Percentiles rank a stretch among this genome's conserved stretches.
Conservation (phyloP, 805 yeast genomes). For the Saccharomycopsis synnaedendra region DNA sequence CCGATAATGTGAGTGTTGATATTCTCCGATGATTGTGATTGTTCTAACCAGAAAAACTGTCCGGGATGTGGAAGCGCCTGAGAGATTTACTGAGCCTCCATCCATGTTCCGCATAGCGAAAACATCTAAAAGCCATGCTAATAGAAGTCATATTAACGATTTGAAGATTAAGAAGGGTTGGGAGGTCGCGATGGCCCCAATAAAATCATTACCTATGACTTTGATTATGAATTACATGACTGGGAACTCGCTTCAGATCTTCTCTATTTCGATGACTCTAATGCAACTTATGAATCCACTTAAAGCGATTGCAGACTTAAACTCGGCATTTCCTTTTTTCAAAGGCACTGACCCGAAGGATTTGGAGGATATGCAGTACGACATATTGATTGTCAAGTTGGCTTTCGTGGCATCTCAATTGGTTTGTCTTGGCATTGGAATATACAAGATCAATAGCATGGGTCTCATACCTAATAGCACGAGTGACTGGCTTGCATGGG, state of each 20-base stretch:
- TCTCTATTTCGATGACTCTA: constrained; percentile 82
- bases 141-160: constrained; percentile 12
- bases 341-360: constrained; percentile 20
- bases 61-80: constrained; percentile 7
- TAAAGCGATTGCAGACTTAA: constrained; percentile 53
- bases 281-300: constrained; percentile 74
- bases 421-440: constrained; percentile 57
- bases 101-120: constrained; percentile 6
- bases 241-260: constrained; percentile 79
- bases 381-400: constrained; percentile 28
- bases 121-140: not conserved
- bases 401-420: constrained; percentile 37
- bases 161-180: constrained; percentile 60
- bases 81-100: constrained; percentile 4
- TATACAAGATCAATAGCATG: constrained; percentile 79
- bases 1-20: constrained; percentile 6
- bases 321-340: constrained; percentile 35
- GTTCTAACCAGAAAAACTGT: constrained; percentile 6
- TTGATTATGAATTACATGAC: constrained; percentile 85
- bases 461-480: constrained; percentile 80
- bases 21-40: not conserved
- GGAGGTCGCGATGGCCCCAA: constrained; percentile 77
- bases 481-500: constrained; percentile 93
- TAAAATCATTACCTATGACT: constrained; percentile 84
- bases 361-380: constrained; percentile 20